These are phyloP conservation scores for Massospora cicadina DNA, from an alignment of 371 early-diverging fungal species.

Conservation along the genomic window DNA sequence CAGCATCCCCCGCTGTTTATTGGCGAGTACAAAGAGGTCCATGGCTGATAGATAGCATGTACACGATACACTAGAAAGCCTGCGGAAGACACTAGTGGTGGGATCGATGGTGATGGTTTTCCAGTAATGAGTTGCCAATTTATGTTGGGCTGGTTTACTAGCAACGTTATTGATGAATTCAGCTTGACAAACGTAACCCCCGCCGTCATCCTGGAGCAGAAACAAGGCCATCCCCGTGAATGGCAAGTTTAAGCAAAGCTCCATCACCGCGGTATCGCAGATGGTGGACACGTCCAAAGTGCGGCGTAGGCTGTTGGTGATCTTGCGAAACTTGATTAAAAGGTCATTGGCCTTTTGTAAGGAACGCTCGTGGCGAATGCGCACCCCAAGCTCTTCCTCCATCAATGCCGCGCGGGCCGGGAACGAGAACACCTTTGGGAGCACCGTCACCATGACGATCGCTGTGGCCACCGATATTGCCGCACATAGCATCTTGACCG, in stretches of 20 bases:
- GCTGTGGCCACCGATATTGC: conserved; percentile 2
- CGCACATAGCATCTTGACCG: conserved; percentile 6
- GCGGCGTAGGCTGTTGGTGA: conserved; percentile 9
- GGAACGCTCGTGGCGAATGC: conserved; percentile 5
- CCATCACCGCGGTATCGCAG: conserved; percentile 10
- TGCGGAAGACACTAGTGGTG: background rate
- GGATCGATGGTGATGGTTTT: conserved; percentile 3
- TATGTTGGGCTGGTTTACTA: background rate
- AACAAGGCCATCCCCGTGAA: conserved; percentile 4
- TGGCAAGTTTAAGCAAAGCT: background rate
- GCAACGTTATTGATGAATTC: background rate
- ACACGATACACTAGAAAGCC: background rate
- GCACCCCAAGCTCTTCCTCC: conserved; percentile 5
- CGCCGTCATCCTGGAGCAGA: background rate
- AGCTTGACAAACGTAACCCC: background rate
- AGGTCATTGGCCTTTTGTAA: conserved; percentile 7
- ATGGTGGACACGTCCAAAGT: conserved; percentile 4
- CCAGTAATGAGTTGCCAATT: conserved; percentile 8
- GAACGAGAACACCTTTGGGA: conserved; percentile 10
- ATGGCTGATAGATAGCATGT: background rate
- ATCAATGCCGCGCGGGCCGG: conserved; percentile 9
- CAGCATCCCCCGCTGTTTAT: background rate
- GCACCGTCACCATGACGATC: conserved; percentile 5
- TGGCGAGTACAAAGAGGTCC: background rate
- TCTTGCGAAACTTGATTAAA: conserved; percentile 9